A percentile compares a stretch with the other conserved stretches of the same genome.
These are phyloP conservation scores for Vachellia collinsii DNA, from an alignment of 306 rosid species.

Conservation along the genomic window DNA sequence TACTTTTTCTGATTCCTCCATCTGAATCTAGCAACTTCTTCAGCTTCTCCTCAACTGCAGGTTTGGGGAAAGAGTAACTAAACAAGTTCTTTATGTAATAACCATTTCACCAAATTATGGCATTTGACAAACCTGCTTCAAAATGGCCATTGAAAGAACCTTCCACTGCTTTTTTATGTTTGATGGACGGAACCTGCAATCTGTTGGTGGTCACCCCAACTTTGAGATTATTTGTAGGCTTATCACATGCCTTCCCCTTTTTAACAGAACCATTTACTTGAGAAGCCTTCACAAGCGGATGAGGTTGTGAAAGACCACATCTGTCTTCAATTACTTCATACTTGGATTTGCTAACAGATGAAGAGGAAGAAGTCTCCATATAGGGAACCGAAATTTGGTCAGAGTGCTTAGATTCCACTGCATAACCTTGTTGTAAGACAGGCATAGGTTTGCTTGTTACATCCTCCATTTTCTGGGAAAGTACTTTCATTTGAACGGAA, in stretches of 20 bases:
- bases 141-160: slow-evolving; percentile 65
- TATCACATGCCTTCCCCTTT: slow-evolving; percentile 60
- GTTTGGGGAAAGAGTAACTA: slow-evolving; percentile 40
- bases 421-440: slow-evolving; percentile 43
- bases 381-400: slow-evolving; percentile 47
- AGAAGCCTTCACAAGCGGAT: slow-evolving; percentile 58
- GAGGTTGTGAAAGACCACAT: slow-evolving; percentile 47
- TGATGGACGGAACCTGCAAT: slow-evolving; percentile 54
- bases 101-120: slow-evolving; percentile 31
- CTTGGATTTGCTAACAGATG: slow-evolving; percentile 50
- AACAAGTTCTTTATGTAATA: slow-evolving; percentile 30
- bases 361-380: slow-evolving; percentile 39
- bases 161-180: slow-evolving; percentile 66
- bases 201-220: slow-evolving; percentile 50
- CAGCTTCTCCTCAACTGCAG: slow-evolving; percentile 95
- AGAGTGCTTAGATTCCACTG: slow-evolving; percentile 40
- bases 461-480: slow-evolving; percentile 63
- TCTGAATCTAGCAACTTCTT: slow-evolving; percentile 85
- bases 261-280: slow-evolving; percentile 48
- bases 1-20: slow-evolving; percentile 94
- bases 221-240: slow-evolving; percentile 47
- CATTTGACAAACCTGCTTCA: slow-evolving; percentile 80
- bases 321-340: slow-evolving; percentile 52
- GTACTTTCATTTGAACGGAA: slow-evolving; percentile 50
- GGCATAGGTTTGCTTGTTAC: slow-evolving; percentile 49